Base-by-base conservation (phyloP, 345 rosid species). In the Eucalyptus regnans region DNA sequence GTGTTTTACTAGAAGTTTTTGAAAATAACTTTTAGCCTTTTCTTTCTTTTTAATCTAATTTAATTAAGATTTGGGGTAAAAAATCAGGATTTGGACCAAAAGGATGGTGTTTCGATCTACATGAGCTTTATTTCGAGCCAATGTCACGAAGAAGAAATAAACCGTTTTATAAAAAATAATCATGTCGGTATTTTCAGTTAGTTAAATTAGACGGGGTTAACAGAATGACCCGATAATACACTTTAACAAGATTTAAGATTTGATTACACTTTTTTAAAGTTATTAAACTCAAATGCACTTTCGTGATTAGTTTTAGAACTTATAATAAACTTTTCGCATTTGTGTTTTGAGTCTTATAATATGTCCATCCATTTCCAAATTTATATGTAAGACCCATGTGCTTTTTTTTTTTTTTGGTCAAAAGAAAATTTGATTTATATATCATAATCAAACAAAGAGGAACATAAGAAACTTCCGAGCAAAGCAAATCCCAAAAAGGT, bases 151-250 rank as follows among this genome's bases (percentile, higher is more conserved):
- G 13, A 20, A 18, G 46, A 71, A 18, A 71, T 27, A 10, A 16
- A 18, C 9, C 23, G 3, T 18, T 2, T 9, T 9, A 37, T 3
- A 37, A 71, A 37, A 64, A 33, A 9, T 18, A 37, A 20, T 37
- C 20, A 18, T 9, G 14, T 71, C 1, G 4, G 12, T 23, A 37
- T 18, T 9, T 71, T 71, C 4, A 3, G 1, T 71, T 9, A 71
- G 46, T 5, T 37, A 71, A 37, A 18, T 71, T 37, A 1, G 4
- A 71, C 0, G 3, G 0, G 20, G 5, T 17, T 71, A 18, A 37
- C 0, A 10, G 0, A 71, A 71, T 18, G 15, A 37, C 8, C 12
- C 18, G 3, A 71, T 71, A 3, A 71, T 20, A 20, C 5, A 0
- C 12, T 37, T 71, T 3, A 20, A 71, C 2, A 8, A 71, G 1